Evolutionary conservation across 495 filamentous ascomycete genomes (phyloP), one percentile per base, ranked within the genome.

Genomic region (Gamarada debralockiae): DNA sequence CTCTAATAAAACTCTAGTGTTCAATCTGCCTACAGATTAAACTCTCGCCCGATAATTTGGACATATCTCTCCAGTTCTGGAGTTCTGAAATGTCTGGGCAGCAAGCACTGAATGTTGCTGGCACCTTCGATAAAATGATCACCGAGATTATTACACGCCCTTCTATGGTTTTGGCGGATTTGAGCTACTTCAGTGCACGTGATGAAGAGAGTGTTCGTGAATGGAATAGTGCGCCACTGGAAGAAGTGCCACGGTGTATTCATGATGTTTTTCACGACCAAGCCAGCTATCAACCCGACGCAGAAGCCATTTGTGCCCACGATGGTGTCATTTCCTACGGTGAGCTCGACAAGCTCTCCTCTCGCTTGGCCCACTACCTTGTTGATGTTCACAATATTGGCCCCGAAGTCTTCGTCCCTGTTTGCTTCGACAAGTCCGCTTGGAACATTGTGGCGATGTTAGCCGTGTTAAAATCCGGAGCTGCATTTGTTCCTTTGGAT

Each of bases 401-500:
- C 12, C 29, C 34, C 6, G 33, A 50, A 20, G 5, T 14, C 3
- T 31, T 4, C 7, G 18, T 50, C 5, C 13, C 13, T 13, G 9
- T 50, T 5, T 69, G 62, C 47, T 61, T 75, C n/a, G 64, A 74
- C 34, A 77, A 77, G 57, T 75, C 72, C 3, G 58, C 52, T 22
- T 67, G 66, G 68, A 59, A 62, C 14, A 34, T 70, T 10, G 66
- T 76, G 9, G 61, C 71, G 2, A 61, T 69, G 4, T 42, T 78
- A 13, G 74, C 59, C 1, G 54, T 73, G 6, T 22, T 76, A n/a
- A 68, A 67, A 27, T 64, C 74, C n/a, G 73, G 73, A n/a, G 70
- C 60, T 13, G 67, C 47, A 8, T 58, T 60, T 53, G 76, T 81
- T 18, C 74, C 76, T n/a, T 62, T 83, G 7, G 77, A 81, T 41